Percentiles rank a stretch among this genome's conserved stretches.
phyloP scores from a whole-genome alignment of 1,284 basidiomycete species.

The Apiotrichum mycotoxinovorans region DNA sequence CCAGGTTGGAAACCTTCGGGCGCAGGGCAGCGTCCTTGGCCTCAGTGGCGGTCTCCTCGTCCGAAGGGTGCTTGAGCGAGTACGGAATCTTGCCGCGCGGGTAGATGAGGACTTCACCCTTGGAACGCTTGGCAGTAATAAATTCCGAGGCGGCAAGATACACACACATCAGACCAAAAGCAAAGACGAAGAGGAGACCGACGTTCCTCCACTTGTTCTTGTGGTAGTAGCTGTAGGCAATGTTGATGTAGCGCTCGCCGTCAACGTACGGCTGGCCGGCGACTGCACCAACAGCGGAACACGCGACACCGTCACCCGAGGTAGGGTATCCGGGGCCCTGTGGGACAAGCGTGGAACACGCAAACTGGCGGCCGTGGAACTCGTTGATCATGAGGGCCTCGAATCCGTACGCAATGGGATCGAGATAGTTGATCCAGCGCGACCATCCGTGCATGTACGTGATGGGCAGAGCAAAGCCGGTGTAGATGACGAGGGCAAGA shows the following conservation, averaged over 20 bases:
- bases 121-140: slow-evolving; percentile 52
- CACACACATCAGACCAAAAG: slow-evolving; percentile 53
- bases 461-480: slow-evolving; percentile 51
- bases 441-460: slow-evolving; percentile 51
- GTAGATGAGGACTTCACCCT: slow-evolving; percentile 56
- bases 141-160: slow-evolving; percentile 59
- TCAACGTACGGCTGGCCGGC: slow-evolving; percentile 48
- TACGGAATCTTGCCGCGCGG: slow-evolving; percentile 50
- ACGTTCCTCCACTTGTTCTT: slow-evolving; percentile 62
- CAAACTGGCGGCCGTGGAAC: slow-evolving; percentile 47
- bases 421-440: slow-evolving; percentile 55
- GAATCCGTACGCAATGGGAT: slow-evolving; percentile 52
- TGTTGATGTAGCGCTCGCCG: slow-evolving; percentile 56
- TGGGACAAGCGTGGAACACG: slow-evolving; percentile 47
- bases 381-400: slow-evolving; percentile 55
- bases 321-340: slow-evolving; percentile 46
- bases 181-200: slow-evolving; percentile 58
- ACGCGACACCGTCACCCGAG: slow-evolving; percentile 42
- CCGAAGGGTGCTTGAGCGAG: slow-evolving; percentile 25
- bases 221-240: slow-evolving; percentile 63
- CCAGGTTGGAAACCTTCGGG: slow-evolving; percentile 6
- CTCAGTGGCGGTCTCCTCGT: slow-evolving; percentile 20
- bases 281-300: slow-evolving; percentile 50
- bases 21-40: slow-evolving; percentile 23
- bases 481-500: slow-evolving; percentile 53